These are phyloP conservation scores for Fusarium sp. DNA, from an alignment of 2,329 filamentous ascomycete species.

Conservation along the genomic window DNA sequence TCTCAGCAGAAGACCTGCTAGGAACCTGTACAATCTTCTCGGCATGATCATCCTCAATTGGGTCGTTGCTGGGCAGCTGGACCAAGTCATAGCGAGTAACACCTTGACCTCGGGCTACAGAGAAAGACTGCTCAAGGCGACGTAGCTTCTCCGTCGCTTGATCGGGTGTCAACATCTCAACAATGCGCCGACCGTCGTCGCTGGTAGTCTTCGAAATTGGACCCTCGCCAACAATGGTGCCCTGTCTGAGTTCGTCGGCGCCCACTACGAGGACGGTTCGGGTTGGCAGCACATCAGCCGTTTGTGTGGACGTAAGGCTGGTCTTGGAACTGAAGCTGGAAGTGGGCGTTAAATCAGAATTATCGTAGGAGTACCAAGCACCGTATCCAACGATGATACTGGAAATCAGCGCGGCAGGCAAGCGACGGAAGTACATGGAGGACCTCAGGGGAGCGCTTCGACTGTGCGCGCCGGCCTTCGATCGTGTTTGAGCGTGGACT, in stretches of 20 bases:
- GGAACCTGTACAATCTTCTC: conserved; percentile 97
- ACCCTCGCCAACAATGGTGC: conserved; percentile 84
- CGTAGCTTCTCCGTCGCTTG: conserved; percentile 92
- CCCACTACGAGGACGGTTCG: conserved; percentile 86
- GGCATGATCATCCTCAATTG: conserved; percentile 97
- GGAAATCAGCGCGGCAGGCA: conserved; percentile 75
- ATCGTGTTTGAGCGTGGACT: conserved; percentile 68
- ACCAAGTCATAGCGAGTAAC: conserved; percentile 95
- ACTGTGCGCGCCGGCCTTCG: conserved; percentile 60
- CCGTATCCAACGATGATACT: conserved; percentile 77
- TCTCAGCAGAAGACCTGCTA: conserved; percentile 59
- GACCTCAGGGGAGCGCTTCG: conserved; percentile 67
- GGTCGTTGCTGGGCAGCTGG: conserved; percentile 94
- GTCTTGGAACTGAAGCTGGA: conserved; percentile 52
- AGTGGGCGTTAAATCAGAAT: conserved; percentile 50
- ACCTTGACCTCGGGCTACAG: conserved; percentile 88
- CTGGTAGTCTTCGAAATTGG: conserved; percentile 90
- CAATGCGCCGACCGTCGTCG: conserved; percentile 83
- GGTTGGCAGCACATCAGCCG: conserved; percentile 59
- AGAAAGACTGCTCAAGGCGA: conserved; percentile 90
- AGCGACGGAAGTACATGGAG: conserved; percentile 80
- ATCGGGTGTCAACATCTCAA: conserved; percentile 97
- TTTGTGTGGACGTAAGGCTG: conserved; percentile 57
- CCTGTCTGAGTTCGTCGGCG: conserved; percentile 89
- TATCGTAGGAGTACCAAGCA: conserved; percentile 79